A percentile compares a stretch with the other conserved stretches of the same genome.
Evolutionary conservation across 2,329 filamentous ascomycete genomes (phyloP).

Genomic region (Teratosphaeriaceae sp.): DNA sequence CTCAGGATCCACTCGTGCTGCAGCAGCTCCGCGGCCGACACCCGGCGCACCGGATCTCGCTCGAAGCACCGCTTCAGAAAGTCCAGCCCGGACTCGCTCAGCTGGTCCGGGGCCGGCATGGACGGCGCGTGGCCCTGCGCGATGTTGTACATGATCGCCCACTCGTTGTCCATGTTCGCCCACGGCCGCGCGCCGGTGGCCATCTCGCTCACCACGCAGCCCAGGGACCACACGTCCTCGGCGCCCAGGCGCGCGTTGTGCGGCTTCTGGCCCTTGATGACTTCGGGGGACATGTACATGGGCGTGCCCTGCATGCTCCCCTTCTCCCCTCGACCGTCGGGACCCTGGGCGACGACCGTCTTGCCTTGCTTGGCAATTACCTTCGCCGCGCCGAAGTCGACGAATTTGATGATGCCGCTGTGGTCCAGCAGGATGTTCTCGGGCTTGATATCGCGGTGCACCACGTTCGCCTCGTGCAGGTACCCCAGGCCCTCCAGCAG

Average conservation of each 20-base stretch:
- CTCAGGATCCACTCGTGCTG: constrained; percentile 82
- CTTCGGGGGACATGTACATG: constrained; percentile 99
- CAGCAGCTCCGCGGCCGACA: constrained; percentile 78
- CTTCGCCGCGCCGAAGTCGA: constrained; percentile 96
- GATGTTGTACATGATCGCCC: constrained; percentile 99
- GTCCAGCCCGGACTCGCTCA: constrained; percentile 77
- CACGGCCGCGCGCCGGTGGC: constrained; percentile 89
- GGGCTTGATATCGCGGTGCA: constrained; percentile 96
- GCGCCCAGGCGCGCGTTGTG: constrained; percentile 68
- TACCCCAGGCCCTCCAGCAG: constrained; percentile 91
- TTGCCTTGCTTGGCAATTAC: constrained; percentile 91
- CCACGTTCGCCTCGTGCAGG: constrained; percentile 83
- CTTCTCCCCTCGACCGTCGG: constrained; percentile 28
- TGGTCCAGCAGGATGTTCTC: constrained; percentile 96
- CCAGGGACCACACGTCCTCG: constrained; percentile 93
- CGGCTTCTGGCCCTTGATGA: constrained; percentile 86
- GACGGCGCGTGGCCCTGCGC: constrained; percentile 91
- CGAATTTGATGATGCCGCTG: constrained; percentile 97
- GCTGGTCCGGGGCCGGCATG: constrained; percentile 72
- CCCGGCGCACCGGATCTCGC: constrained; percentile 70
- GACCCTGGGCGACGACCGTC: constrained; percentile 59
- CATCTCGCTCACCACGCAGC: constrained; percentile 97
- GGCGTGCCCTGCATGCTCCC: constrained; percentile 97
- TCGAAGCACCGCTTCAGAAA: constrained; percentile 84
- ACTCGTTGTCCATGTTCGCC: constrained; percentile 96